Percentiles rank a stretch among this genome's conserved stretches.
Evolutionary conservation across 345 rosid genomes (phyloP).

Genomic region (Raphanus raphanistrum): DNA sequence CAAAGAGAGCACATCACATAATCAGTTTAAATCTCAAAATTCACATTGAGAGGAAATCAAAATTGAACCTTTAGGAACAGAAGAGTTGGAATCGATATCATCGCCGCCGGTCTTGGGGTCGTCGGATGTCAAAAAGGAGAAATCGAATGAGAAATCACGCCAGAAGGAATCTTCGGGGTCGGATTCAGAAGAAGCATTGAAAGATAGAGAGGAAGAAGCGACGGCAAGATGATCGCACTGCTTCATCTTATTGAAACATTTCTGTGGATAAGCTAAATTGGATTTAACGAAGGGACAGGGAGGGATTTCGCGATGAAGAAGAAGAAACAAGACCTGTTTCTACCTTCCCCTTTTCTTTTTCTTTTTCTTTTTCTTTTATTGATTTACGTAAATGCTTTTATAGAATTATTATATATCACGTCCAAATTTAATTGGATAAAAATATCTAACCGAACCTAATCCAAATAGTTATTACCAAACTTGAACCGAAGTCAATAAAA

Average conservation of each 20-base stretch:
- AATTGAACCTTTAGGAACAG: conserved; percentile 11
- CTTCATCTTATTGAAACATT: conserved; percentile 21
- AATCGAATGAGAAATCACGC: conserved; percentile 22
- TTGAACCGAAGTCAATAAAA: no score
- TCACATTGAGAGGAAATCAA: neutral
- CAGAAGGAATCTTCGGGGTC: conserved; percentile 23
- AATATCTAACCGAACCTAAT: no score
- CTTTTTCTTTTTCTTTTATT: neutral
- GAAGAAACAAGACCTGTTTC: neutral
- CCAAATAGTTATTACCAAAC: no score
- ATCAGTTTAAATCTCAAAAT: neutral
- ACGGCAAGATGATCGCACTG: conserved; percentile 19
- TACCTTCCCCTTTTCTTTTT: neutral
- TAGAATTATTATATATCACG: no score
- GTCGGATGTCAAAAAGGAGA: conserved; percentile 26
- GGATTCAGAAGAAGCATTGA: conserved; percentile 24
- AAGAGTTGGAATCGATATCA: neutral
- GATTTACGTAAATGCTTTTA: no score
- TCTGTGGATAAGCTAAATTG: neutral
- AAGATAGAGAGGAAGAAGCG: conserved; percentile 14
- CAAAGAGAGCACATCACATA: no score
- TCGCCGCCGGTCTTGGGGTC: neutral
- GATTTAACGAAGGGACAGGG: conserved; percentile 3
- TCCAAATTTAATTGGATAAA: no score
- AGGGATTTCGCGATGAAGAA: neutral